Conservation (phyloP, 306 rosid genomes). For the Ormosia semicastrata region DNA sequence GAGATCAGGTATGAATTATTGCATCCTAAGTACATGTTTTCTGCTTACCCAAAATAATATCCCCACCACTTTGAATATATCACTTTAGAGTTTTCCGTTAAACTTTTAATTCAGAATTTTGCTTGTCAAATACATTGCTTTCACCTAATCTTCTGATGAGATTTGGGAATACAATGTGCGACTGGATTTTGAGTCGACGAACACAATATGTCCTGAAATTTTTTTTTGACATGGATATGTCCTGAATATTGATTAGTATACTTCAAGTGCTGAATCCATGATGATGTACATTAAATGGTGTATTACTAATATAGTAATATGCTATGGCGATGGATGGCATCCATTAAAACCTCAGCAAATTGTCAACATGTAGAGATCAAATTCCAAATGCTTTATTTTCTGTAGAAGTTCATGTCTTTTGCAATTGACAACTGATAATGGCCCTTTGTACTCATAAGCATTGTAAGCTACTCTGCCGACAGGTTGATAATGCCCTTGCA, state of each 20-base stretch:
- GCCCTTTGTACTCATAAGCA: background rate
- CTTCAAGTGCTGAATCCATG: background rate
- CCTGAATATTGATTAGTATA: background rate
- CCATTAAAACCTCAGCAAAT: conserved; percentile 3
- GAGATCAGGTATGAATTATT: conserved; percentile 19
- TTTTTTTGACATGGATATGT: background rate
- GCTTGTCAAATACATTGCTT: conserved; percentile 30
- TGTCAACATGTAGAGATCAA: conserved; percentile 7
- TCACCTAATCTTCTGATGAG: conserved; percentile 40
- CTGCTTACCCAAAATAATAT: background rate
- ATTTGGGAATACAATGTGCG: conserved; percentile 3
- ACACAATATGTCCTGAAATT: background rate
- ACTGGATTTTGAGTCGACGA: background rate
- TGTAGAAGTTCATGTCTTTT: background rate
- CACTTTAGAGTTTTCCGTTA: background rate
- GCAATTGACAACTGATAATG: background rate
- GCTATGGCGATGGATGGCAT: background rate
- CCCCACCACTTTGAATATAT: background rate
- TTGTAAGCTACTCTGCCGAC: conserved; percentile 24
- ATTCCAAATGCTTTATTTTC: background rate
- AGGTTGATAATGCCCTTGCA: conserved; percentile 28
- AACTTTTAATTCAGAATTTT: background rate
- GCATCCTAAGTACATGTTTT: background rate
- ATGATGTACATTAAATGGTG: background rate
- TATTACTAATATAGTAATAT: background rate